Conservation (phyloP, 129 eudicot species). For the Ambrosia trifida region DNA sequence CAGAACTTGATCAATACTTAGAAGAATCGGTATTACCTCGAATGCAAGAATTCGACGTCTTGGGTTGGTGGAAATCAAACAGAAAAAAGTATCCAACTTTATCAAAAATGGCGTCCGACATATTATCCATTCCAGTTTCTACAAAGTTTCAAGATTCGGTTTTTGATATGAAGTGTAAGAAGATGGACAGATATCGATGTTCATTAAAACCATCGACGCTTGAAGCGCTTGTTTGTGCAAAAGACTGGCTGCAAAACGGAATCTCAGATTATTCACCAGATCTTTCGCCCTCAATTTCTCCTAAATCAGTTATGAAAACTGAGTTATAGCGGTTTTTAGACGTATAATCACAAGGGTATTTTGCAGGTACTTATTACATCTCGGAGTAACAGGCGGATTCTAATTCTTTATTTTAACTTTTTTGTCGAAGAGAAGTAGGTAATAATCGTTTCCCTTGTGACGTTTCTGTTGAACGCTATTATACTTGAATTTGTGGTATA, state of each 20-base stretch:
- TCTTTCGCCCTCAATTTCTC: conserved; percentile 14
- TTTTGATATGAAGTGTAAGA: conserved; percentile 54
- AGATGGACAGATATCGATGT: conserved; percentile 61
- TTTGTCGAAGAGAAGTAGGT: conserved; percentile 29
- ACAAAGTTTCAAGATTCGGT: conserved; percentile 60
- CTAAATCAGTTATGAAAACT: conserved; percentile 34
- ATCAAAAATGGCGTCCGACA: conserved; percentile 75
- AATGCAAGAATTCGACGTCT: conserved; percentile 62
- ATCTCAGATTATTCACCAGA: conserved; percentile 29
- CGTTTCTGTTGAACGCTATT: conserved; percentile 17
- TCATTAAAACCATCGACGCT: conserved; percentile 49
- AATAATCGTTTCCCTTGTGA: conserved; percentile 20
- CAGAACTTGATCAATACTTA: conserved; percentile 73
- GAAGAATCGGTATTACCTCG: conserved; percentile 68
- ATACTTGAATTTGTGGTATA: conserved; percentile 33
- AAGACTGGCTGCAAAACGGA: conserved; percentile 77
- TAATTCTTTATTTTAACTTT: neutral
- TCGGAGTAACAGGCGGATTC: conserved; percentile 3
- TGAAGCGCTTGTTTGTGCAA: conserved; percentile 79
- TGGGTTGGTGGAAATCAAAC: conserved; percentile 89
- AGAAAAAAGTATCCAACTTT: conserved; percentile 62
- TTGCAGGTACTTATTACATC: conserved; percentile 8
- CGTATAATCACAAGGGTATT: neutral
- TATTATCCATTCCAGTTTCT: conserved; percentile 67
- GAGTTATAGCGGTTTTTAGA: conserved; percentile 32